Evolutionary conservation across 176 grass and related monocot species (phyloP).

Genomic region (Avena sativa): DNA sequence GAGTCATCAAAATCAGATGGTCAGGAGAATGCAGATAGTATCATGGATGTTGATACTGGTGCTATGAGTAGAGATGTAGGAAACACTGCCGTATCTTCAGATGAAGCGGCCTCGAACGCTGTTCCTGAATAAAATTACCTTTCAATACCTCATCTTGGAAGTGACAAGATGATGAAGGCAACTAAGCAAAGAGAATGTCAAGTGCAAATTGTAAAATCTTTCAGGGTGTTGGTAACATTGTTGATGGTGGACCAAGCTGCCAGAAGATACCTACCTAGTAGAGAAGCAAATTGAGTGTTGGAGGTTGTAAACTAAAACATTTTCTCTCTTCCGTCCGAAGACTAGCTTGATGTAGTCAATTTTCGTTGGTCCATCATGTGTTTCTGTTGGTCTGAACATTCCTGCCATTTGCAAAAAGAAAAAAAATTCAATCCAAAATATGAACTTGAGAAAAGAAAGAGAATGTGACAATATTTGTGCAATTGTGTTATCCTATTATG

Average conservation of each 20-base stretch:
- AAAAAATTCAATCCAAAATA: neutral
- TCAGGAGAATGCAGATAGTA: neutral
- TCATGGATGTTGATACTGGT: conserved; percentile 11
- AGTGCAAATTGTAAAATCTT: neutral
- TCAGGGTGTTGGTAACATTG: neutral
- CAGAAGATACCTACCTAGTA: neutral
- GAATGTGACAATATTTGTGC: neutral
- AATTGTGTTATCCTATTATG: neutral
- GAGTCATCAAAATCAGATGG: neutral
- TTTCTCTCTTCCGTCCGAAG: neutral
- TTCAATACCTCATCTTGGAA: neutral
- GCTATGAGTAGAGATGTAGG: neutral
- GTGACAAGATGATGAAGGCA: neutral
- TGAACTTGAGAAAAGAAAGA: neutral
- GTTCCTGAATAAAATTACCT: conserved; percentile 32
- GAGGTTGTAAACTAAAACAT: neutral
- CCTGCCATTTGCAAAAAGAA: neutral
- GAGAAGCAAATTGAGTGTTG: neutral
- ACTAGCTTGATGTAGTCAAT: neutral
- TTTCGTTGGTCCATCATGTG: neutral
- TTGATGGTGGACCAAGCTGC: neutral
- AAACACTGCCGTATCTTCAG: neutral
- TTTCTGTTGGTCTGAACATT: neutral
- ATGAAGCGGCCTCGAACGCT: neutral
- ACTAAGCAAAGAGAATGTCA: neutral